phyloP scores from a whole-genome alignment of 2,329 filamentous ascomycete species.

The Penicillium expansum region DNA sequence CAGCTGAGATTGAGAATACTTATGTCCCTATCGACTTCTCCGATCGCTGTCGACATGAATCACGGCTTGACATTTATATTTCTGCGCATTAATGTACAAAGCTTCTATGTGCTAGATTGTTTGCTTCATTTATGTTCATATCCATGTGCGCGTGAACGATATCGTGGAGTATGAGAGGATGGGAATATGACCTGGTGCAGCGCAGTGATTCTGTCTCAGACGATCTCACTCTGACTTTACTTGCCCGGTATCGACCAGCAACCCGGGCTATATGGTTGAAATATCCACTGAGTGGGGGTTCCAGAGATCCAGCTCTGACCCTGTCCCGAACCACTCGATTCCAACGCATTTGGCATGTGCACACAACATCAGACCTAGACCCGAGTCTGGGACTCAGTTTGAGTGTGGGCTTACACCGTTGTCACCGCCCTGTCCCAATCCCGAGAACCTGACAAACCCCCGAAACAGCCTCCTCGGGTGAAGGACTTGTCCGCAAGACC shows the following conservation, averaged over 20 bases:
- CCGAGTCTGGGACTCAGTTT: neutral
- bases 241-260: constrained; percentile 4
- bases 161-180: neutral
- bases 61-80: constrained; percentile 12
- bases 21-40: neutral
- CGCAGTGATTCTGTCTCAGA: neutral
- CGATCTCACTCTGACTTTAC: neutral
- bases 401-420: neutral
- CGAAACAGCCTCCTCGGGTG: constrained; percentile 30
- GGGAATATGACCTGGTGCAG: neutral
- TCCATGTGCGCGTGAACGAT: neutral
- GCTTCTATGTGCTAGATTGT: constrained; percentile 8
- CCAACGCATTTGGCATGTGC: neutral
- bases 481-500: constrained; percentile 27
- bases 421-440: constrained; percentile 7
- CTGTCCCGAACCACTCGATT: neutral
- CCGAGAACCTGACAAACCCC: constrained; percentile 26
- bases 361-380: neutral
- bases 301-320: constrained; percentile 1
- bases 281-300: neutral
- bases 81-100: constrained; percentile 14
- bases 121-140: neutral
- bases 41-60: constrained; percentile 1
- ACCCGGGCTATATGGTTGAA: neutral
- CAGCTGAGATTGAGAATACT: neutral